Conservation (phyloP, 2,329 filamentous ascomycete genomes). For the Diaporthe sp. region DNA sequence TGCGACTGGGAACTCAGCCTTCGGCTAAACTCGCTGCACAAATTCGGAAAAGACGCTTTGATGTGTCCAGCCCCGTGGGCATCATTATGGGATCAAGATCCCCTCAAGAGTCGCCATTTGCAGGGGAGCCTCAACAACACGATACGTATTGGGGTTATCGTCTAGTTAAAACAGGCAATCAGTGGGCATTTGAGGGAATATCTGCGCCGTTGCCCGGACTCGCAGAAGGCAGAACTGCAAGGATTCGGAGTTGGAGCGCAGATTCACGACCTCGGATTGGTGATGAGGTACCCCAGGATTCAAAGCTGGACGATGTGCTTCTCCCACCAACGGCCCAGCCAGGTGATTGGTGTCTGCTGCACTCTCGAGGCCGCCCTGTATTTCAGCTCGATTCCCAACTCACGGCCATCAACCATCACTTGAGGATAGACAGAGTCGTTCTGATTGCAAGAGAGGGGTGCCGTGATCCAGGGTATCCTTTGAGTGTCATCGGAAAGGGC, state of each 20-base stretch:
- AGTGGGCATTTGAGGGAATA: not conserved
- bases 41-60: not conserved
- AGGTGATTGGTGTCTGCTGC: not conserved
- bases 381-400: not conserved
- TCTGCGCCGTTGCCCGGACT: not conserved
- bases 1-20: not conserved
- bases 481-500: not conserved
- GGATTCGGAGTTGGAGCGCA: not conserved
- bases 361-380: not conserved
- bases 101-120: not conserved
- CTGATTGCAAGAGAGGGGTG: not conserved
- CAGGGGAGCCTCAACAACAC: not conserved
- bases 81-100: no score
- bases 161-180: not conserved
- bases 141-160: not conserved
- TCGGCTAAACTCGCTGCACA: not conserved
- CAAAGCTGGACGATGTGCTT: not conserved
- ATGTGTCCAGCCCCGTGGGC: not conserved
- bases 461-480: not conserved
- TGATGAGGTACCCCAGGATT: not conserved
- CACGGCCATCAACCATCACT: not conserved
- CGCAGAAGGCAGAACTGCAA: not conserved
- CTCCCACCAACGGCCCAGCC: not conserved
- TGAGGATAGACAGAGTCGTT: not conserved
- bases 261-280: not conserved